phyloP scores from a whole-genome alignment of 768 basidiomycete species.

The Cyclocybe cylindracea region DNA sequence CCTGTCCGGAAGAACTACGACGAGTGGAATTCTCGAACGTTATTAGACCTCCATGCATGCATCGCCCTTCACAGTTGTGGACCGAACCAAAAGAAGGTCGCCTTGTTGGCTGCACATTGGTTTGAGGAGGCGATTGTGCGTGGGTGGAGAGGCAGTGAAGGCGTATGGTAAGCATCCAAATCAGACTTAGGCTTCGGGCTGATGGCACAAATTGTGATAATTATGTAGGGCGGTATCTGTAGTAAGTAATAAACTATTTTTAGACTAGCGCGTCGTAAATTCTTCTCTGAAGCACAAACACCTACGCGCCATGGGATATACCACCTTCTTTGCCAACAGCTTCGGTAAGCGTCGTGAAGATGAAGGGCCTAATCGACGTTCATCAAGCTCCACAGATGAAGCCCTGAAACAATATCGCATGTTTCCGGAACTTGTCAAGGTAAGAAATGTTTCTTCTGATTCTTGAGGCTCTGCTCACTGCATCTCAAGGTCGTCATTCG shows the following conservation, averaged over 20 bases:
- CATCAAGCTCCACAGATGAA: constrained; percentile 12
- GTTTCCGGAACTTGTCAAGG: constrained; percentile 33
- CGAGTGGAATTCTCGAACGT: constrained; percentile 27
- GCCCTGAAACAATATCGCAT: constrained; percentile 29
- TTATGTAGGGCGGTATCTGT: constrained; percentile 25
- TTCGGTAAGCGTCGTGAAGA: constrained; percentile 20
- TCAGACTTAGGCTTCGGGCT: neutral
- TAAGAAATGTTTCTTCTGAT: constrained; percentile 1
- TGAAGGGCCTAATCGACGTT: neutral
- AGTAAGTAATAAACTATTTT: constrained; percentile 12
- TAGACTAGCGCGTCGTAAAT: neutral
- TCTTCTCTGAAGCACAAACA: constrained; percentile 21
- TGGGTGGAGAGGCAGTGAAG: constrained; percentile 28
- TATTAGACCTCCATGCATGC: constrained; percentile 26
- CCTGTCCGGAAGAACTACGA: constrained; percentile 18
- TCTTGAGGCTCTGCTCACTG: neutral
- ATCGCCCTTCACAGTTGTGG: constrained; percentile 27
- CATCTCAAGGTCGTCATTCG: constrained; percentile 25
- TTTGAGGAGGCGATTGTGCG: constrained; percentile 23
- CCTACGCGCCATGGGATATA: constrained; percentile 23
- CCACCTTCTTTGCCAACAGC: constrained; percentile 23
- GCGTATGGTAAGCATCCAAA: constrained; percentile 25
- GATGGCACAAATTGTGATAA: neutral
- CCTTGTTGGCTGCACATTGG: constrained; percentile 26
- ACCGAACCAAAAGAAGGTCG: constrained; percentile 34